Base-by-base conservation (phyloP, 148 eudicot species). In the Diospyros kaki region DNA sequence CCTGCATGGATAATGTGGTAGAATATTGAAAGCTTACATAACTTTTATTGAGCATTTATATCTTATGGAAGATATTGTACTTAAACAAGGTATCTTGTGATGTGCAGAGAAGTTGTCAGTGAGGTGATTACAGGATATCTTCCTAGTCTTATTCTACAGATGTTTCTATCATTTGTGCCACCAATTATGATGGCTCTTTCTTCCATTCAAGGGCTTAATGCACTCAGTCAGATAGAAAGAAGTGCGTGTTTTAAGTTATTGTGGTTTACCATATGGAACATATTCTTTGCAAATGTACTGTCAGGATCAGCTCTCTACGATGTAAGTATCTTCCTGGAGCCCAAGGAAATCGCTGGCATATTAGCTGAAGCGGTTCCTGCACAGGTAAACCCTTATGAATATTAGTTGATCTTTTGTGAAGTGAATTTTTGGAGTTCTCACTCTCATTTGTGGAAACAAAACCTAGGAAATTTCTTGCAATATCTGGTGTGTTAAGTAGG, bases 91-190 rank as follows among this genome's bases (percentile, higher is more conserved):
- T 28, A 17, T 66, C 59, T 40, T 61, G 38, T 61, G 42, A 28
- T 69, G 17, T 86, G 84, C 96, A 93, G 96, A 79, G 38, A 82
- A 68, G 45, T 90, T 62, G 80, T 90, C 66, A 86, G 92, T 74
- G 84, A 90, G 81, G 75, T 93, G 72, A 77, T 93, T 72, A 90
- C 98, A 12, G 98, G 98, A 78, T 93, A 90, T 82, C 91, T 93
- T 55, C 98, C 98, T 15, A 93, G 98, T 86, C 88, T 93, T 44
- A 89, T 93, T 74, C 98, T 93, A 60, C 88, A 87, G 78, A 48
- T 79, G 76, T 93, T 90, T 78, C 68, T 90, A 60, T 81, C 58
- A 17, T 69, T 85, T 64, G 84, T 93, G 70, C 98, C 98, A 11
- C 90, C 88, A 42, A 71, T 87, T 66, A 93, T 93, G 98, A 78